Evolutionary conservation across 1,284 basidiomycete genomes (phyloP), one percentile per base, ranked within the genome.

Genomic region (Stereum hirsutum): DNA sequence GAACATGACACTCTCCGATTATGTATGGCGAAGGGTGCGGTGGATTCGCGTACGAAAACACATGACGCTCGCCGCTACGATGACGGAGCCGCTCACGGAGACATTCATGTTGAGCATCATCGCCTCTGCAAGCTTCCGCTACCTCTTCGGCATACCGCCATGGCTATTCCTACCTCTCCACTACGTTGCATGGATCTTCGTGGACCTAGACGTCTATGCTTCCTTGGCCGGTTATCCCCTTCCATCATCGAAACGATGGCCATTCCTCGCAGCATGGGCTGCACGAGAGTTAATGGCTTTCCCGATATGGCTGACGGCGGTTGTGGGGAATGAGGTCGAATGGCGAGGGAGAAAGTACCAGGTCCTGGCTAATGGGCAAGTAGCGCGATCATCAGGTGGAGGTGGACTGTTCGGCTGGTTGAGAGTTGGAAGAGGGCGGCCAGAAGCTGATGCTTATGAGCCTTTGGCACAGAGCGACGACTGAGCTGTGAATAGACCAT

Each of bases 11-110:
- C 66, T 96, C 39, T 60, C 63, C 21, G 87, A 83, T 52, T 97
- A 96, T 63, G 69, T 96, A 46, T 78, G 78, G 67, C 75, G 93
- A 20, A 78, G 93, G 17, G 80, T 91, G 24, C 79, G 93, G 6
- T 97, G 93, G 93, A 92, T 97, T 55, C 80, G 93, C 34, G 93
- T 96, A 21, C 78, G 93, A 43, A 95, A 94, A 59, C 81, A 81
- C 55, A 96, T 96, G 91, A 84, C 89, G 1, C 61, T 89, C 27
- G 69, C 74, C 5, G 90, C 90, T 4, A 95, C 91, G 0, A 47
- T 95, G 41, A 52, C 87, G 21, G 93, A 97, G 59, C 93, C 94
- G 1, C 77, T 95, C 56, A 95, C 91, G 11, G 93, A 97, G 63
- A 82, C 78, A 30, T 60, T 95, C 28, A 59, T 90, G 14, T 68